Evolutionary conservation across 352 stramenopile species (phyloP).

Genomic region (Globisporangium camurandrum): DNA sequence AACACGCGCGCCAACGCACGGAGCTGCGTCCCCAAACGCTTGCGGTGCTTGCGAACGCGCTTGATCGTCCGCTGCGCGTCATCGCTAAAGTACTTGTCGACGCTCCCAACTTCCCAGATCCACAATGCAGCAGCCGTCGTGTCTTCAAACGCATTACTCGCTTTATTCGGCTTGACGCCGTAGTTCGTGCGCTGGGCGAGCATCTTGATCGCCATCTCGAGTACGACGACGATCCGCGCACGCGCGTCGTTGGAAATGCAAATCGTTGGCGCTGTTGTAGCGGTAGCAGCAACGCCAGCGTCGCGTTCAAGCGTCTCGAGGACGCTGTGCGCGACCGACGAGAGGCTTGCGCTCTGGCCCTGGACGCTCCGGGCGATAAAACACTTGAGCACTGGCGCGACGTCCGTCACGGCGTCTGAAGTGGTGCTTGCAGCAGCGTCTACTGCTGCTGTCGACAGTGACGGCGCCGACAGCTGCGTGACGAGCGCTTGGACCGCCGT

Average conservation of each 20-base stretch:
- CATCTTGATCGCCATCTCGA: conserved; percentile 88
- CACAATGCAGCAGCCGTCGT: conserved; percentile 64
- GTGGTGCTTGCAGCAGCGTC: conserved; percentile 1
- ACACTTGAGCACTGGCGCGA: conserved; percentile 32
- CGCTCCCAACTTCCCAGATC: conserved; percentile 75
- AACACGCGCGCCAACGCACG: conserved; percentile 61
- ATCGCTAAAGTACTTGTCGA: conserved; percentile 64
- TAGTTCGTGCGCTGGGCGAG: conserved; percentile 71
- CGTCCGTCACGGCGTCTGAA: conserved; percentile 12
- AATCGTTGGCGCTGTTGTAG: background rate
- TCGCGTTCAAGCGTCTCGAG: conserved; percentile 18
- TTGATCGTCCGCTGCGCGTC: conserved; percentile 72
- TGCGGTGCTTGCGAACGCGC: conserved; percentile 72
- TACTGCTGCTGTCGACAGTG: conserved; percentile 7
- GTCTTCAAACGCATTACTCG: conserved; percentile 81
- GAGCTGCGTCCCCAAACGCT: conserved; percentile 61
- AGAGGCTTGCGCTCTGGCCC: conserved; percentile 28
- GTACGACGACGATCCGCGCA: conserved; percentile 18
- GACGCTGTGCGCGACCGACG: conserved; percentile 25
- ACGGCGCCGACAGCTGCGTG: background rate
- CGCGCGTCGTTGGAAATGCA: conserved; percentile 8
- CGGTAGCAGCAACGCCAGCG: conserved; percentile 6
- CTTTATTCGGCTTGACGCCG: conserved; percentile 51
- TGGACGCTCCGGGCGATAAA: conserved; percentile 50
- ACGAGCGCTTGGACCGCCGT: conserved; percentile 12